phyloP scores from a whole-genome alignment of 345 rosid species.

The Citrus inodora region DNA sequence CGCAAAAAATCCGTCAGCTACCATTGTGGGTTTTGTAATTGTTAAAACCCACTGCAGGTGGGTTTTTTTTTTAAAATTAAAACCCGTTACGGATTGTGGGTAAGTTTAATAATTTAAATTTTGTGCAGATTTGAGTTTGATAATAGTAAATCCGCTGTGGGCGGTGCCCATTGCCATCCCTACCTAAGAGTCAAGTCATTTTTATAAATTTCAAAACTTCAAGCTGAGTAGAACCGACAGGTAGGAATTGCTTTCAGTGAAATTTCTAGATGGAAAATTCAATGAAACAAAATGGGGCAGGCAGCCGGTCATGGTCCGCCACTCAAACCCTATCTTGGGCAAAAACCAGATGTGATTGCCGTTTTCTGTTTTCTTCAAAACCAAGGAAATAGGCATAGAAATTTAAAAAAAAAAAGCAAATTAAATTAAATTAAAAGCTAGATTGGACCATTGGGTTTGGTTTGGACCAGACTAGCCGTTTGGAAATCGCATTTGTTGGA shows the following conservation, averaged over 20 bases:
- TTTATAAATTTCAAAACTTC: too few species aligned
- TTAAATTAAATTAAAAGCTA: background rate
- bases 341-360: conserved; percentile 6
- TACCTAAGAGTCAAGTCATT: too few species aligned
- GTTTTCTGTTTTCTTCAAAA: conserved; percentile 16
- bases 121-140: too few species aligned
- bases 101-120: too few species aligned
- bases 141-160: too few species aligned
- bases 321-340: background rate
- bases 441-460: background rate
- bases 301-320: conserved; percentile 13
- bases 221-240: background rate
- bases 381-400: background rate
- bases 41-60: too few species aligned
- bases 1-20: too few species aligned
- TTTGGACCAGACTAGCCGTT: background rate
- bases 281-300: background rate
- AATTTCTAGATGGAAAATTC: conserved; percentile 6
- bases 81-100: too few species aligned
- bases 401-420: background rate
- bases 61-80: too few species aligned
- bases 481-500: background rate
- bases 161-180: too few species aligned
- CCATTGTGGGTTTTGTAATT: too few species aligned
- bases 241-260: conserved; percentile 23